Conservation (phyloP, 768 basidiomycete genomes). For the Pulveroboletus sp. region DNA sequence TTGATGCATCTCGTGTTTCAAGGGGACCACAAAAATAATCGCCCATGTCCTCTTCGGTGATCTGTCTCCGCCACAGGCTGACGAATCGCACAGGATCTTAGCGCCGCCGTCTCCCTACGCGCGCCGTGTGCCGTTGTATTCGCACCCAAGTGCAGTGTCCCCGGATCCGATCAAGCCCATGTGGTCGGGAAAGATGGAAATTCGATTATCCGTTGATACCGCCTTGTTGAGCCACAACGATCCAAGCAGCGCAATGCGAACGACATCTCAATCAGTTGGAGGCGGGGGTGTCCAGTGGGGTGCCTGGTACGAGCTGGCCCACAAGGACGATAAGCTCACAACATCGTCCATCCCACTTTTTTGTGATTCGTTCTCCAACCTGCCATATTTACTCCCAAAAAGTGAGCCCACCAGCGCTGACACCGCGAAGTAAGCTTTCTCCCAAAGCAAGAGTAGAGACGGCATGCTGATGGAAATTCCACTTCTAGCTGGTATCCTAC, state of each 20-base stretch:
- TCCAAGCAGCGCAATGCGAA: slow-evolving; percentile 36
- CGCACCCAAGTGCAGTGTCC: slow-evolving; percentile 45
- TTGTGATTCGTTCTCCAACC: slow-evolving; percentile 49
- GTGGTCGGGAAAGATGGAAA: slow-evolving; percentile 36
- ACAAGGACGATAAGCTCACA: slow-evolving; percentile 45
- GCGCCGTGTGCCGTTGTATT: slow-evolving; percentile 52
- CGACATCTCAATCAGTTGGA: slow-evolving; percentile 39
- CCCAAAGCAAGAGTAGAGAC: not conserved
- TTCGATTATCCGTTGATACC: slow-evolving; percentile 40
- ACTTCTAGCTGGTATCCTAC: slow-evolving; percentile 58
- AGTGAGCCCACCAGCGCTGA: too few species aligned
- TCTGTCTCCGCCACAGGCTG: slow-evolving; percentile 34
- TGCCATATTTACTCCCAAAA: slow-evolving; percentile 45
- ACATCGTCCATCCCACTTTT: slow-evolving; percentile 51
- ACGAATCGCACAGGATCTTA: slow-evolving; percentile 24
- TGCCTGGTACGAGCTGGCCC: slow-evolving; percentile 46
- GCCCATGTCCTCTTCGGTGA: slow-evolving; percentile 56
- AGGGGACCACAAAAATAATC: slow-evolving; percentile 47
- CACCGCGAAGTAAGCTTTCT: too few species aligned
- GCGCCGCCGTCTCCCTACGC: slow-evolving; percentile 55
- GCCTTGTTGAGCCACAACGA: slow-evolving; percentile 39
- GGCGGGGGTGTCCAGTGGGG: slow-evolving; percentile 57
- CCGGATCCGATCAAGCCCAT: slow-evolving; percentile 18
- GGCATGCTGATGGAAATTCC: not conserved
- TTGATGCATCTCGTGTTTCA: not conserved